A percentile compares a stretch with the other conserved stretches of the same genome.
Evolutionary conservation across 2,329 filamentous ascomycete species (phyloP).

Genomic region (Lecanoromycetidae sp.): DNA sequence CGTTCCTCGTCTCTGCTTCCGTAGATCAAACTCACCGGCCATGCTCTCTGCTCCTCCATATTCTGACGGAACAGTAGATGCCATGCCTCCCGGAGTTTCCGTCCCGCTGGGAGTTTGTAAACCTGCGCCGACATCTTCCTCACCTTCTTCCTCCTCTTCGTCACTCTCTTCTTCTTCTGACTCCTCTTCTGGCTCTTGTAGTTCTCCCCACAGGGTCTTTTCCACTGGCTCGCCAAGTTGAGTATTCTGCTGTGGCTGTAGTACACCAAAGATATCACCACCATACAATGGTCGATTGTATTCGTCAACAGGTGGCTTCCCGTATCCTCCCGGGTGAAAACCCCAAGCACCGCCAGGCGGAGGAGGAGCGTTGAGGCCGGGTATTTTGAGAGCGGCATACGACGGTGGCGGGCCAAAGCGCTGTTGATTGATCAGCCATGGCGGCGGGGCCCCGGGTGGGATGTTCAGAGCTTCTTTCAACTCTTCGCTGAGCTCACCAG

Average conservation of each 20-base stretch:
- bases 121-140: constrained; percentile 51
- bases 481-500: constrained; percentile 79
- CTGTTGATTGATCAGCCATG: constrained; percentile 96
- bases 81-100: constrained; percentile 69
- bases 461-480: constrained; percentile 90
- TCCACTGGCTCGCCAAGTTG: constrained; percentile 70
- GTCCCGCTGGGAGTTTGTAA: constrained; percentile 63
- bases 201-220: constrained; percentile 79
- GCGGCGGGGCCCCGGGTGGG: constrained; percentile 80
- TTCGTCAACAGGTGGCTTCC: constrained; percentile 90
- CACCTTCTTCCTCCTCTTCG: constrained; percentile 55
- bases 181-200: constrained; percentile 68
- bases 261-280: constrained; percentile 83
- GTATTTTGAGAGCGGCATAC: constrained; percentile 89
- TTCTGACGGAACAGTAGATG: constrained; percentile 70
- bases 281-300: constrained; percentile 84
- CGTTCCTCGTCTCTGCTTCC: constrained; percentile 72
- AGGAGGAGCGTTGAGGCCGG: constrained; percentile 85
- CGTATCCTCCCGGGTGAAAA: constrained; percentile 89
- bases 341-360: constrained; percentile 86
- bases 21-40: constrained; percentile 77
- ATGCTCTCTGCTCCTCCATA: constrained; percentile 64
- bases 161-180: constrained; percentile 54
- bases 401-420: constrained; percentile 85
- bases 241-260: constrained; percentile 48